Evolutionary conservation across 2,329 filamentous ascomycete species (phyloP), one percentile per base, ranked within the genome.

Genomic region (Epichloe sp.): DNA sequence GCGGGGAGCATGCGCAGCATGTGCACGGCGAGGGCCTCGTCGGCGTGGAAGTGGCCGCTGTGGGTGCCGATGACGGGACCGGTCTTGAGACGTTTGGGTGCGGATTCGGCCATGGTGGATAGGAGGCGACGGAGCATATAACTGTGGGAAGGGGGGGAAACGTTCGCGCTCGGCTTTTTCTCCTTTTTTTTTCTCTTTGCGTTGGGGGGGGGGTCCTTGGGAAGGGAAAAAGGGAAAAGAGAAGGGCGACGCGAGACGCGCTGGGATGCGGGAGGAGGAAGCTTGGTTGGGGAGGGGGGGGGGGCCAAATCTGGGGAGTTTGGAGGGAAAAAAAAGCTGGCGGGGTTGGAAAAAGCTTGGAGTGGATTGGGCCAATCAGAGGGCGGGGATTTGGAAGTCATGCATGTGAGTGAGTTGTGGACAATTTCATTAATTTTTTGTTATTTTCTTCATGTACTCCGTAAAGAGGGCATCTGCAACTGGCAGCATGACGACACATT

Each of bases 21-120:
- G 75, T 95, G 89, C 57, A 98, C 90, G 53, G 93, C 93, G 43
- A 98, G 82, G 54, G 93, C 91, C 74, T 98, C 93, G 69, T 98
- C 93, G 67, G 93, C 93, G 74, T 98, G 93, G 78, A 98, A 98
- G 75, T 96, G 89, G 59, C 93, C 93, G 72, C 85, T 96, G 79
- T 98, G 93, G 34, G 93, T 98, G 64, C 90, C 93, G 65, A 96
- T 94, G 59, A 82, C 71, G 57, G 85, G 58, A 44, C 60, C 60
- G 34, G 50, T 51, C 78, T 95, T 95, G 67, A 94, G 72, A 68
- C 87, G 85, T 72, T 97, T 97, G 56, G 84, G 71, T 62, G 83
- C 78, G 64, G 74, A 78, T 75, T 87, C 79, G 61, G 83, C 75
- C 67, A 69, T 69, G 56, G 55, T 59, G 42, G 50, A 45, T 53